Evolutionary conservation across 1,284 basidiomycete species (phyloP).

Genomic region (Sanguinoderma infundibulare): DNA sequence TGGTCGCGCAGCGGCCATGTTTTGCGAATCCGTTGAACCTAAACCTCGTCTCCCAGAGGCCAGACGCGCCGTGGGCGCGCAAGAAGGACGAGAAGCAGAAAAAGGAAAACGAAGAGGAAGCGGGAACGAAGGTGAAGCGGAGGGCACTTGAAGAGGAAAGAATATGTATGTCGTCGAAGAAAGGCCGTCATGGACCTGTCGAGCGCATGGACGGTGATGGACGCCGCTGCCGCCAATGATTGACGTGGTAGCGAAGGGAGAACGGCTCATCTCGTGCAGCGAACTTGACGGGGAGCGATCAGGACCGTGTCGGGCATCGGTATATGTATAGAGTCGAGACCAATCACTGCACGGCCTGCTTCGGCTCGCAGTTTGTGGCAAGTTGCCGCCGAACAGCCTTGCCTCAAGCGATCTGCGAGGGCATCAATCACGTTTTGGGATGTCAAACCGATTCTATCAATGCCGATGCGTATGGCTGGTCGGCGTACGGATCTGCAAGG

Average conservation of each 20-base stretch:
- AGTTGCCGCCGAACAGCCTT: slow-evolving; percentile 16
- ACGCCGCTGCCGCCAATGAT: slow-evolving; percentile 20
- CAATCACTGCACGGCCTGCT: slow-evolving; percentile 4
- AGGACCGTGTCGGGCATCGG: slow-evolving; percentile 10
- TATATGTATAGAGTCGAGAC: slow-evolving; percentile 13
- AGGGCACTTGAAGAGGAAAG: slow-evolving; percentile 8
- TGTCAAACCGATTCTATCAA: neutral
- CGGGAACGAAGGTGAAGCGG: slow-evolving; percentile 19
- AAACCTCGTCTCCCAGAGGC: slow-evolving; percentile 26
- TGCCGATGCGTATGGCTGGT: slow-evolving; percentile 1
- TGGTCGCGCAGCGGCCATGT: slow-evolving; percentile 40
- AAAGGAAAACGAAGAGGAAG: slow-evolving; percentile 17
- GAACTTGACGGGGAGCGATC: slow-evolving; percentile 20
- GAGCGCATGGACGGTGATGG: slow-evolving; percentile 18
- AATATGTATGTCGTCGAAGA: slow-evolving; percentile 24
- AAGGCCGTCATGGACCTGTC: slow-evolving; percentile 21
- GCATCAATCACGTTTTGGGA: slow-evolving; percentile 21
- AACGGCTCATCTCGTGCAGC: slow-evolving; percentile 21
- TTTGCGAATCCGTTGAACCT: slow-evolving; percentile 33
- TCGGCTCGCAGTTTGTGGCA: neutral
- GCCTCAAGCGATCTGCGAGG: slow-evolving; percentile 22
- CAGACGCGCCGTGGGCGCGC: slow-evolving; percentile 29
- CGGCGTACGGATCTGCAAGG: slow-evolving; percentile 17
- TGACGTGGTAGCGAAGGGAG: slow-evolving; percentile 27
- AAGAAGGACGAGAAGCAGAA: slow-evolving; percentile 16